phyloP scores from a whole-genome alignment of 23 red algal genomes.

The Gracilaria vermiculophylla region DNA sequence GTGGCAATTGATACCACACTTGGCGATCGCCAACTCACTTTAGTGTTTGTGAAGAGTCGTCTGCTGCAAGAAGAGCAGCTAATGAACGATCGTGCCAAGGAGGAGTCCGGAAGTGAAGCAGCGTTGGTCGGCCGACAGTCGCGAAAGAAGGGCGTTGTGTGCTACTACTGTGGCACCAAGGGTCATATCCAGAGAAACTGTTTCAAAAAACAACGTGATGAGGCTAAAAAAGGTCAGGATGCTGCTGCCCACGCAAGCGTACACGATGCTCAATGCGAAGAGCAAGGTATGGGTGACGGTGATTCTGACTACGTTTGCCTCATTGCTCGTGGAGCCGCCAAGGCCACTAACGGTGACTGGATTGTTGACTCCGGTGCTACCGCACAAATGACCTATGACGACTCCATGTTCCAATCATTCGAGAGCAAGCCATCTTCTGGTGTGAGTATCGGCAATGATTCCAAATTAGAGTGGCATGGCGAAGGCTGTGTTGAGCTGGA shows the following conservation, averaged over 20 bases:
- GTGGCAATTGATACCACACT: slow-evolving; percentile 19
- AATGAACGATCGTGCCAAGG: neutral
- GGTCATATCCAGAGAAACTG: slow-evolving; percentile 19
- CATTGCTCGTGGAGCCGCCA: slow-evolving; percentile 1
- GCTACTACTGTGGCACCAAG: slow-evolving; percentile 9
- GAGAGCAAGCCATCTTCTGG: slow-evolving; percentile 5
- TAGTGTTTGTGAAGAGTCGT: slow-evolving; percentile 58
- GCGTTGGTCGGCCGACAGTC: no score
- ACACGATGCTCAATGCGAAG: neutral
- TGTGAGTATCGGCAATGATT: slow-evolving; percentile 21
- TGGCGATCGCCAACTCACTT: slow-evolving; percentile 7
- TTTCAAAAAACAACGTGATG: slow-evolving; percentile 25
- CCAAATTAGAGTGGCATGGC: slow-evolving; percentile 21
- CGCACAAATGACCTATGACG: slow-evolving; percentile 3
- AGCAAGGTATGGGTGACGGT: neutral
- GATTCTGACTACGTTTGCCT: slow-evolving; percentile 29
- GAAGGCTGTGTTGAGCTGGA: neutral
- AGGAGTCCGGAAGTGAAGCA: neutral
- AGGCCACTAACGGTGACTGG: slow-evolving; percentile 14
- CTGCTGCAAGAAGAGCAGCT: slow-evolving; percentile 36
- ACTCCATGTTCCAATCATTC: slow-evolving; percentile 13
- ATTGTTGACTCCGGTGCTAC: slow-evolving; percentile 3
- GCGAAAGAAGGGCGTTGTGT: neutral
- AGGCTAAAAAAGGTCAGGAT: neutral
- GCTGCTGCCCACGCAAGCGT: slow-evolving; percentile 4